Base-by-base conservation (phyloP, 768 basidiomycete species). In the Tylopilus subfusipes region DNA sequence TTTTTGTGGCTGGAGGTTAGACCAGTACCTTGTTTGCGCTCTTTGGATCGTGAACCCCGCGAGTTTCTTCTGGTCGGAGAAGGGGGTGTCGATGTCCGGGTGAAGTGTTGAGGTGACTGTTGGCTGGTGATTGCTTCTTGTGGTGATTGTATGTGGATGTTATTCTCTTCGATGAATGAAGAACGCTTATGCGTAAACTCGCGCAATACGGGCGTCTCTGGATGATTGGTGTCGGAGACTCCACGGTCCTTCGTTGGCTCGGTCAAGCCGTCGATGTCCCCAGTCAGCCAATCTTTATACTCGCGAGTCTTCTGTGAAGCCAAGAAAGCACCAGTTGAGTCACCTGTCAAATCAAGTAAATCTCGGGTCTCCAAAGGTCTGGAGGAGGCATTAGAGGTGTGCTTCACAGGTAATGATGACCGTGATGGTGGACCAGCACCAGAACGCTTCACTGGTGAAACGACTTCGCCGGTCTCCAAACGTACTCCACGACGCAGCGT, bases 211-310 rank as follows among this genome's bases (percentile, higher is more conserved):
- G 84, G 80, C 21, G 74, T 68, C 43, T 75, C 71, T 36, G 66
- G 52, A 36, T 27, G 44, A 24, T 67, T 54, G 22, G 46, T 40
- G n/a, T 61, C 56, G 22, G 57, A 48, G 22, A 52, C 21, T 31
- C 36, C 54, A 49, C 47, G 55, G 6, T 60, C 66, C 57, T 62
- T 65, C n/a, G 33, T 38, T 21, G 61, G 55, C 12, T 61, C 61
- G 30, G 42, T 27, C 7, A 55, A 42, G n/a, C 76, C 72, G 42
- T 79, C 76, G 52, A 83, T 80, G 50, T 80, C 79, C 10, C 90
- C 90, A 18, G 90, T 90, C 31, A 93, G 71, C 89, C 90, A 90
- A 64, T 91, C 88, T 58, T 72, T 76, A 44, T 70, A 74, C 64
- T 66, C 72, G 60, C 60, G 72, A 47, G 45, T 66, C 46, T 56